Percentiles rank a stretch among this genome's conserved stretches.
Conservation (phyloP, 2,329 filamentous ascomycete species). For the Neofusicoccum cordaticola region DNA sequence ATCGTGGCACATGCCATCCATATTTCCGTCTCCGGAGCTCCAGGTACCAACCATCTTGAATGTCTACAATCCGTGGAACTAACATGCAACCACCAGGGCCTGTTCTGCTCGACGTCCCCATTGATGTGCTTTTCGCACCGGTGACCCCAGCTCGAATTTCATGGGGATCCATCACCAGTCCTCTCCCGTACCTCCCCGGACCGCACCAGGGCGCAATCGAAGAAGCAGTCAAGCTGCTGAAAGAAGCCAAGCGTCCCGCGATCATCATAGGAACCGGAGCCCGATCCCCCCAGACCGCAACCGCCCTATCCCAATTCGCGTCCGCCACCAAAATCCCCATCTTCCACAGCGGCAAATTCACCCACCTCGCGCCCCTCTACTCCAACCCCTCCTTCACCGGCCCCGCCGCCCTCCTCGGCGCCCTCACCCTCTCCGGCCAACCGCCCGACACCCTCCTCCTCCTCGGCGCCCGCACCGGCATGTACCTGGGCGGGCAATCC, state of each 20-base stretch:
- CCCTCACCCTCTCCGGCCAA: slow-evolving; percentile 27
- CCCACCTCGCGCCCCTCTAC: slow-evolving; percentile 25
- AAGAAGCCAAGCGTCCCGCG: slow-evolving; percentile 37
- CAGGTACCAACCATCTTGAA: slow-evolving; percentile 18
- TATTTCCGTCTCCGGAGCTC: slow-evolving; percentile 39
- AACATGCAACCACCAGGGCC: slow-evolving; percentile 30
- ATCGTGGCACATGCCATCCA: slow-evolving; percentile 44
- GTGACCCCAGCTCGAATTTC: slow-evolving; percentile 36
- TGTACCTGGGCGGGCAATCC: slow-evolving; percentile 38
- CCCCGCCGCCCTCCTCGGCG: slow-evolving; percentile 33
- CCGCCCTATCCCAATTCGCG: slow-evolving; percentile 33
- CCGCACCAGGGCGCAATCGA: slow-evolving; percentile 38
- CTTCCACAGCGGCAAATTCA: slow-evolving; percentile 42
- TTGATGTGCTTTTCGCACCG: slow-evolving; percentile 44
- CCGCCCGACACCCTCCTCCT: slow-evolving; percentile 44
- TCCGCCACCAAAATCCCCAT: slow-evolving; percentile 38
- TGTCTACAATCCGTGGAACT: slow-evolving; percentile 25
- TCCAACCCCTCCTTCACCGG: slow-evolving; percentile 37
- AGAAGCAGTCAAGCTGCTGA: slow-evolving; percentile 31
- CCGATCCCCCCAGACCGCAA: slow-evolving; percentile 27
- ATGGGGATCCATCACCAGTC: slow-evolving; percentile 42
- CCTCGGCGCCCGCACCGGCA: slow-evolving; percentile 42
- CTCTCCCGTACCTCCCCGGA: slow-evolving; percentile 32
- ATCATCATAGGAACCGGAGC: slow-evolving; percentile 45
- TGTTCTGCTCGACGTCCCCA: slow-evolving; percentile 39